Percentiles rank a stretch among this genome's conserved stretches.
These are phyloP conservation scores for Euphrasia confusa DNA, from an alignment of 257 asterid species.

Conservation along the genomic window DNA sequence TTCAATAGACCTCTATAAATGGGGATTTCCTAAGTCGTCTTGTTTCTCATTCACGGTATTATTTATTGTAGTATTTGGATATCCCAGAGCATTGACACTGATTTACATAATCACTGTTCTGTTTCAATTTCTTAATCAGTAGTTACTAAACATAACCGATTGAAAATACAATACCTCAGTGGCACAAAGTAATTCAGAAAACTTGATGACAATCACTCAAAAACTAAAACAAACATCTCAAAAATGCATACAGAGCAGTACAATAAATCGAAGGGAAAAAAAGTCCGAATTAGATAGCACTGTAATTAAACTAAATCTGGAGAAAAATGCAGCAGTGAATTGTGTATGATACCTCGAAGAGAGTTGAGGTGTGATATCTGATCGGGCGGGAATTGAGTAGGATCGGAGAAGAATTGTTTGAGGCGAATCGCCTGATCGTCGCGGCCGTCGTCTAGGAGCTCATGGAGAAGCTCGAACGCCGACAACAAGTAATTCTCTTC, in stretches of 20 bases:
- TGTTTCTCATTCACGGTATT: conserved; percentile 9
- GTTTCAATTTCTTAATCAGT: conserved; percentile 13
- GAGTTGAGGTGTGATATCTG: conserved; percentile 83
- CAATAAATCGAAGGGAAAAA: not conserved
- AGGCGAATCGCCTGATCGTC: conserved; percentile 92
- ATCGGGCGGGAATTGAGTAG: conserved; percentile 77
- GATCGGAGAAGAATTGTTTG: conserved; percentile 77
- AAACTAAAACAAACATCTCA: not conserved
- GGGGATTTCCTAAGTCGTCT: not conserved
- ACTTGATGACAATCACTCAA: not conserved
- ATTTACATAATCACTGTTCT: conserved; percentile 6
- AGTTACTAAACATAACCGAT: conserved; percentile 8
- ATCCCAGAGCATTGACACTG: conserved; percentile 19
- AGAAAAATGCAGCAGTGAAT: conserved; percentile 9
- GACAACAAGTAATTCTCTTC: conserved; percentile 86
- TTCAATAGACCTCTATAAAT: not conserved
- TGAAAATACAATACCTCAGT: not conserved
- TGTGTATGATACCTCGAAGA: conserved; percentile 51
- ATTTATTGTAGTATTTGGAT: conserved; percentile 8
- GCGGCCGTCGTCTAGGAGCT: conserved; percentile 90
- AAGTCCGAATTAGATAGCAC: not conserved
- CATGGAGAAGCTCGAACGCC: conserved; percentile 98
- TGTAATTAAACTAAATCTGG: conserved; percentile 13
- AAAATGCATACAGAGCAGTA: not conserved
- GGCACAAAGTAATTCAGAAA: conserved; percentile 6